Percentiles rank a stretch among this genome's conserved stretches.
Evolutionary conservation across 2,329 filamentous ascomycete species (phyloP).

Genomic region (Xenosphaeropsis pyriputrescens): DNA sequence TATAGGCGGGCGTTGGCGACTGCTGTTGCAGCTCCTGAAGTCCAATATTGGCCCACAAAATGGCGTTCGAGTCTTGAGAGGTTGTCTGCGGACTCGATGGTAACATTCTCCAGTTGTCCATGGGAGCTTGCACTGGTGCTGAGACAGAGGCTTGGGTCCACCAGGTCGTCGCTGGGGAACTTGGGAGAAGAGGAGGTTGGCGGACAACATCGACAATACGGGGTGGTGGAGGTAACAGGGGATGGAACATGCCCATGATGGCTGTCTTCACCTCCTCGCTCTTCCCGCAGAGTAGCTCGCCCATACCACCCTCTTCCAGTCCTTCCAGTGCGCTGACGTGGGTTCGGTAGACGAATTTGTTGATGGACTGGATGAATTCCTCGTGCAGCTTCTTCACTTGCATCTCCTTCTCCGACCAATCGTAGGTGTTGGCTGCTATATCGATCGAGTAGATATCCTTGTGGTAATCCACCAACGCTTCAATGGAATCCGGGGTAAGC

Average conservation of each 20-base stretch:
- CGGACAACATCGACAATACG: slow-evolving; percentile 81
- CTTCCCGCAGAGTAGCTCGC: slow-evolving; percentile 81
- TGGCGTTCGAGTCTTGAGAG: slow-evolving; percentile 54
- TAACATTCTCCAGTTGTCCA: slow-evolving; percentile 83
- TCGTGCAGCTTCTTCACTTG: slow-evolving; percentile 97
- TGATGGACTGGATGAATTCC: slow-evolving; percentile 89
- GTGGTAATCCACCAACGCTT: slow-evolving; percentile 86
- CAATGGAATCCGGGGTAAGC: slow-evolving; percentile 88
- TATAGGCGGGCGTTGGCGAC: slow-evolving; percentile 70
- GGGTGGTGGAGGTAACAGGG: slow-evolving; percentile 74
- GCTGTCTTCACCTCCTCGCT: slow-evolving; percentile 86
- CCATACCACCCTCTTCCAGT: slow-evolving; percentile 88
- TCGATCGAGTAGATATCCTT: slow-evolving; percentile 90
- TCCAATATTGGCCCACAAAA: slow-evolving; percentile 68
- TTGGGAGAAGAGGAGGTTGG: slow-evolving; percentile 73
- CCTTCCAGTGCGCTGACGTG: slow-evolving; percentile 83
- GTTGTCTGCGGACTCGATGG: slow-evolving; percentile 75
- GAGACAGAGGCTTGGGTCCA: slow-evolving; percentile 63
- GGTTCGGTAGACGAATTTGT: slow-evolving; percentile 92
- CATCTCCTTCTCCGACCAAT: slow-evolving; percentile 92
- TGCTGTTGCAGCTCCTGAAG: slow-evolving; percentile 61
- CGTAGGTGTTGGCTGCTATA: slow-evolving; percentile 75
- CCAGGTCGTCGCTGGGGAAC: slow-evolving; percentile 62
- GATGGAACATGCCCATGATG: slow-evolving; percentile 72
- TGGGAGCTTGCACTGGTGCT: slow-evolving; percentile 49